phyloP scores from a whole-genome alignment of 1,139 yeast species.

The Suhomyces maxii region DNA sequence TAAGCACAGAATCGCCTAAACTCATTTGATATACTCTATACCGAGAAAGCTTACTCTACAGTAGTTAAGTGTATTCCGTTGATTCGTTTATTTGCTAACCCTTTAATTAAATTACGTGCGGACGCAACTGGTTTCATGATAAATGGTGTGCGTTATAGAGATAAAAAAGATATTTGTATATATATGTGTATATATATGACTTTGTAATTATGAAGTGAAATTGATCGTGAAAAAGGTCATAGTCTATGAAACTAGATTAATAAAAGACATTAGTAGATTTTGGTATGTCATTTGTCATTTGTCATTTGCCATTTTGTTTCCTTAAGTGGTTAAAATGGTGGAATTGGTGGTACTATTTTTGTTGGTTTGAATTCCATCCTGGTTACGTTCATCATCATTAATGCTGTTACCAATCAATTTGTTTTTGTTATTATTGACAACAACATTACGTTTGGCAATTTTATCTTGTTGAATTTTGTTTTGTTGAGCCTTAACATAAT shows the following conservation, averaged over 20 bases:
- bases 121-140: not conserved
- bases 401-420: conserved; percentile 11
- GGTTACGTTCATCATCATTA: conserved; percentile 9
- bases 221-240: conserved; percentile 5
- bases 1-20: too few relatives aligned
- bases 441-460: conserved; percentile 14
- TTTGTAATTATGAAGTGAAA: conserved; percentile 3
- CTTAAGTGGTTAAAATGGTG: conserved; percentile 14
- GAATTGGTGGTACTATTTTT: conserved; percentile 11
- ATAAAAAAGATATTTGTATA: not conserved
- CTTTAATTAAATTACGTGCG: not conserved
- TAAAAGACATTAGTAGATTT: too few relatives aligned
- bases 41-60: too few relatives aligned
- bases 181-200: not conserved
- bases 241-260: conserved; percentile 1
- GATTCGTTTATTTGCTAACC: not conserved
- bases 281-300: not conserved
- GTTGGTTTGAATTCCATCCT: conserved; percentile 8
- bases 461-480: conserved; percentile 20
- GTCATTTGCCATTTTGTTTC: too few relatives aligned
- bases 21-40: too few relatives aligned
- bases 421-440: conserved; percentile 9
- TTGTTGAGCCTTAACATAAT: conserved; percentile 21
- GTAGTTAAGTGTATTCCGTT: too few relatives aligned
- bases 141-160: not conserved